A percentile compares a stretch with the other conserved stretches of the same genome.
Conservation (phyloP, 1,139 yeast species). For the Blastobotrys persicus region DNA sequence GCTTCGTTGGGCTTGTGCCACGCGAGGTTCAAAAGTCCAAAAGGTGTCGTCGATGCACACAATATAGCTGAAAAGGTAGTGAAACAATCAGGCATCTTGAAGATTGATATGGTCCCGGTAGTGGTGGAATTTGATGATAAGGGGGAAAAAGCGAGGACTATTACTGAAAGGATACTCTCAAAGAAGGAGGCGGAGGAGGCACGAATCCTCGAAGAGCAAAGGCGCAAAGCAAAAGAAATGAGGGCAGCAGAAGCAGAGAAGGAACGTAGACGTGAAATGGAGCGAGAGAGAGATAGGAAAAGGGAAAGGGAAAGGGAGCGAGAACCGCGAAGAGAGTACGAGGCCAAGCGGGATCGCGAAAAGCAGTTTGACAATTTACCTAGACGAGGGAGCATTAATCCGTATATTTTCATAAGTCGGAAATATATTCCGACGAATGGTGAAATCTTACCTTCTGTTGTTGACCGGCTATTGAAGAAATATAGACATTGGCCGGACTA, state of each 20-base stretch:
- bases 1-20: constrained; percentile 76
- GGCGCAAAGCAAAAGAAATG: neutral
- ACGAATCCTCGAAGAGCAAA: constrained; percentile 1
- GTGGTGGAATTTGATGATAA: constrained; percentile 34
- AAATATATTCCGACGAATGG: constrained; percentile 50
- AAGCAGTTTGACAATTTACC: constrained; percentile 13
- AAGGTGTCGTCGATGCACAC: constrained; percentile 49
- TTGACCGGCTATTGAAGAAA: neutral
- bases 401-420: constrained; percentile 56
- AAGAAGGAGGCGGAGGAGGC: constrained; percentile 22
- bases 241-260: constrained; percentile 2
- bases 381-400: constrained; percentile 39
- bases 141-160: constrained; percentile 31
- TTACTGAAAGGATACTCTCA: constrained; percentile 25
- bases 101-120: neutral
- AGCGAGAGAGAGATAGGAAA: constrained; percentile 11
- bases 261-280: constrained; percentile 11
- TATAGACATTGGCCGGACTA: constrained; percentile 2
- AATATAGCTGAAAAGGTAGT: constrained; percentile 46
- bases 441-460: neutral
- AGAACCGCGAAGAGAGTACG: neutral
- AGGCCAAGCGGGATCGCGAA: constrained; percentile 9
- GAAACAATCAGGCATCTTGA: constrained; percentile 8
- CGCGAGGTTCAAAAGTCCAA: constrained; percentile 57
- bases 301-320: neutral